Percentiles rank a stretch among this genome's conserved stretches.
Evolutionary conservation across 805 yeast species (phyloP).

Genomic region (Candida nitratophila): DNA sequence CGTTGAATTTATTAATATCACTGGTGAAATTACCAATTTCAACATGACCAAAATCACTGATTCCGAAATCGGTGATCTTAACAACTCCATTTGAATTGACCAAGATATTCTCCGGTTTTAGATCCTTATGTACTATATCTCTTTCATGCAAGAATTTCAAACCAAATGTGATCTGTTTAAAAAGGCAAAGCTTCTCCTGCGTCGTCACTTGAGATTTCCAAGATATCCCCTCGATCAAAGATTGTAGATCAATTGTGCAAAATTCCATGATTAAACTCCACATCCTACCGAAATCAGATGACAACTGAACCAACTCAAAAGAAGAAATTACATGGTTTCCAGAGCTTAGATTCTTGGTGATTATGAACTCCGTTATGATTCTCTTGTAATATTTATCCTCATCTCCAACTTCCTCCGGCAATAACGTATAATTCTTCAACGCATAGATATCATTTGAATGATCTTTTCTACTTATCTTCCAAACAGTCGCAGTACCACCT

Average conservation of each 20-base stretch:
- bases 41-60: conserved; percentile 57
- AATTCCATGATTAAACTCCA: conserved; percentile 73
- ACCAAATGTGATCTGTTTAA: conserved; percentile 63
- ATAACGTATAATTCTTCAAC: conserved; percentile 54
- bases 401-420: conserved; percentile 46
- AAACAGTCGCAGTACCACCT: conserved; percentile 68
- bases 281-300: conserved; percentile 53
- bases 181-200: conserved; percentile 53
- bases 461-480: conserved; percentile 32
- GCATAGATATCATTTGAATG: conserved; percentile 43
- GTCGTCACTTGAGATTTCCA: conserved; percentile 46
- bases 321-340: conserved; percentile 55
- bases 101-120: conserved; percentile 69
- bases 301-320: conserved; percentile 47
- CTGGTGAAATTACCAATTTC: conserved; percentile 42
- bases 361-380: conserved; percentile 55
- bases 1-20: conserved; percentile 27
- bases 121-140: conserved; percentile 67
- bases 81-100: conserved; percentile 53
- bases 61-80: conserved; percentile 73
- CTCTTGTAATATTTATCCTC: conserved; percentile 53
- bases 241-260: conserved; percentile 57
- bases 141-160: conserved; percentile 53
- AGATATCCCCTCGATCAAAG: conserved; percentile 44
- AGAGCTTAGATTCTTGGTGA: conserved; percentile 46